Evolutionary conservation across 331 rosid genomes (phyloP), one percentile per base, ranked within the genome.

Genomic region (Cydonia oblonga): DNA sequence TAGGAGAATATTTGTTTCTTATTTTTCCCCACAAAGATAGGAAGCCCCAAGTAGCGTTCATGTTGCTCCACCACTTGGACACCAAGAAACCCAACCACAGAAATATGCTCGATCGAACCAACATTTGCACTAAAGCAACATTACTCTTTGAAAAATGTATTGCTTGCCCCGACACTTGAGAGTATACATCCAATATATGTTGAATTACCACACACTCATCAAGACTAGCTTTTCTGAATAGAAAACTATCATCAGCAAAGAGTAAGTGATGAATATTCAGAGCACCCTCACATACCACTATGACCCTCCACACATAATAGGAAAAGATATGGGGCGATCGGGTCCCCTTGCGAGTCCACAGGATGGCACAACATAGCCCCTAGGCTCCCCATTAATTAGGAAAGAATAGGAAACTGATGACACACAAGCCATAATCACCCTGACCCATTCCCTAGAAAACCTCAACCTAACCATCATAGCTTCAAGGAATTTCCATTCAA

Each of bases 101-200:
- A 46, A 15, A 46, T 46, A 0, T 46, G 3, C 53, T 16, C 0
- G 0, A 1, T 46, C 3, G 0, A 46, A 46, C 53, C n/a, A 46
- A 15, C n/a, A 15, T 46, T 46, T 15, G 0, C 8, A 46, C 0
- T 46, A 14, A 2, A 35, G 8, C 7, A 46, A 46, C n/a, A 46
- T 0, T 46, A 46, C 8, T 46, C 9, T 46, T 46, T 46, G 53
- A 46, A 46, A 15, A 46, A 0, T 46, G 15, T 46, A 2, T 1
- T 0, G 3, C 3, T 46, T 15, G 9, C 19, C 53, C 8, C 0
- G 0, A 46, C 1, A 0, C 9, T 46, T 15, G 0, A 46, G n/a
- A 46, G 53, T 46, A 46, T 15, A 15, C n/a, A 46, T 46, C 8
- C 3, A 46, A 46, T 46, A 46, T 46, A 46, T 46, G n/a, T 15